Evolutionary conservation across 805 yeast genomes (phyloP), one percentile per base, ranked within the genome.

Genomic region (Jamesozyma spencerorum): DNA sequence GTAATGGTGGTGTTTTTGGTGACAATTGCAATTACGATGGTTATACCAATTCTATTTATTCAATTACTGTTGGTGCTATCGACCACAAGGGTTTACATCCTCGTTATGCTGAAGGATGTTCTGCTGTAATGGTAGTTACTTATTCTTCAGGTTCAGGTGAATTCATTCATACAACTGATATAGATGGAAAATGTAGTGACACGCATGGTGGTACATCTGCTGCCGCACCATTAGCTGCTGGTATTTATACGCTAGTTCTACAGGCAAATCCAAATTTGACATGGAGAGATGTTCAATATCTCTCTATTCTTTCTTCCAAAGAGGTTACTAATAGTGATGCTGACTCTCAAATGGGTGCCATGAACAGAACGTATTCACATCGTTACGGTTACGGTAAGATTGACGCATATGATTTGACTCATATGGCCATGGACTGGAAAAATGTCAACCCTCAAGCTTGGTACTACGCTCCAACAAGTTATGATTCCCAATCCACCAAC

Each of bases 21-120:
- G 98, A 92, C 58, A 85, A 85, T 48, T 92, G 98, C 69, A 92
- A 92, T 58, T 92, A 80, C 60, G 98, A 92, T 60, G 98, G 98
- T 6, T 92, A 92, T 65, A 92, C 98, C 8, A 92, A 92, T 60
- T 81, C 94, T 34, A 92, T 92, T 33, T 90, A 83, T 57, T 87
- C 97, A 2, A 84, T 92, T 43, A 92, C 98, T 0, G 92, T 92
- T 8, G 87, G 95, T 34, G 96, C 97, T 4, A 75, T 92, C 35
- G 98, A 92, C 58, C 79, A 81, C 53, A 75, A 75, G 53, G 96
- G 95, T 7, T 54, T 74, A 17, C 97, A 87, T 57, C 97, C 98
- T 2, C 72, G 74, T 14, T 92, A 92, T 57, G 75, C 97, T 0
- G 98, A 92, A 63, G 74, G 90, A 2, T 92, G 98, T 59, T 76